A percentile compares a stretch with the other conserved stretches of the same genome.
Evolutionary conservation across 129 eudicot genomes (phyloP).

Genomic region (Ambrosia trifida): DNA sequence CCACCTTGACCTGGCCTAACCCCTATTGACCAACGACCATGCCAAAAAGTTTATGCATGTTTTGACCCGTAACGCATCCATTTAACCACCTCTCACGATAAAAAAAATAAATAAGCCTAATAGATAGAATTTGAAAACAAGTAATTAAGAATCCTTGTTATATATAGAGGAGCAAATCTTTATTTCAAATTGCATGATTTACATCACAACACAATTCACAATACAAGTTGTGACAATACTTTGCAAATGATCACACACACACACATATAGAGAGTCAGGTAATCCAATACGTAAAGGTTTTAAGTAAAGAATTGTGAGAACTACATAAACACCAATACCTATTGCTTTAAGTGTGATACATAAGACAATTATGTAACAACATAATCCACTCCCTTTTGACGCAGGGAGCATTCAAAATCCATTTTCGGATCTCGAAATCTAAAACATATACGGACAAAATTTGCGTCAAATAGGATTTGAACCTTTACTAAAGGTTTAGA

Average conservation of each 20-base stretch:
- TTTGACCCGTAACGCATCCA: neutral
- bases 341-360: neutral
- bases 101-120: neutral
- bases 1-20: neutral
- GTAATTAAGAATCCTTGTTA: neutral
- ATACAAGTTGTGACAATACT: neutral
- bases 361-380: neutral
- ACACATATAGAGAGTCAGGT: neutral
- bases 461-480: too few relatives aligned
- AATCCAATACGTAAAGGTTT: neutral
- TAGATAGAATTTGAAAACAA: neutral
- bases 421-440: too few relatives aligned
- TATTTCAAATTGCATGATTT: neutral
- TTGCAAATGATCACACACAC: neutral
- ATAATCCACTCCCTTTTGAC: neutral
- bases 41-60: neutral
- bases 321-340: neutral
- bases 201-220: neutral
- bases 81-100: neutral
- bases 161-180: neutral
- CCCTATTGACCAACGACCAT: neutral
- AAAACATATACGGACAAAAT: too few relatives aligned
- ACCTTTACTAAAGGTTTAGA: too few relatives aligned
- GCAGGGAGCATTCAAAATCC: too few relatives aligned
- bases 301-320: neutral